phyloP scores from a whole-genome alignment of 2,329 filamentous ascomycete species.

The Claviceps paspali region DNA sequence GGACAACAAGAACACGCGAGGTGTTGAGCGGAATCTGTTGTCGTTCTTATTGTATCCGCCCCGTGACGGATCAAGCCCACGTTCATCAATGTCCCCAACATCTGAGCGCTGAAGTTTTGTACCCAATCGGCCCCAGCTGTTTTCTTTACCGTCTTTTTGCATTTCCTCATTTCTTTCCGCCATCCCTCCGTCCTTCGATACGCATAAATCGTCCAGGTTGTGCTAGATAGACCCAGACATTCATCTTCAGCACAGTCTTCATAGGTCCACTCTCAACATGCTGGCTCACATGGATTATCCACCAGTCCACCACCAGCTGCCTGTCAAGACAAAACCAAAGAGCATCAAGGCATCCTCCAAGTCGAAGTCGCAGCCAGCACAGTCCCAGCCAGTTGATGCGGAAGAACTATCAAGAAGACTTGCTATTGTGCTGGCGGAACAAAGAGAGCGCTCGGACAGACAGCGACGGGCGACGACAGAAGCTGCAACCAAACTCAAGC shows the following conservation, averaged over 20 bases:
- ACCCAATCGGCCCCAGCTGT: background rate
- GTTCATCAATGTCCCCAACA: background rate
- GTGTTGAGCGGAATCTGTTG: background rate
- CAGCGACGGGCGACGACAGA: constrained; percentile 16
- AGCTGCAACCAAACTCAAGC: constrained; percentile 8
- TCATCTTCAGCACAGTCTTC: background rate
- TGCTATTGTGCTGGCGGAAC: constrained; percentile 32
- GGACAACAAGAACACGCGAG: background rate
- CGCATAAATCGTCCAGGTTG: background rate
- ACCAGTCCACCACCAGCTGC: constrained; percentile 2
- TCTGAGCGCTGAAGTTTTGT: background rate
- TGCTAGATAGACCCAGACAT: background rate
- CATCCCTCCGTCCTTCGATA: background rate
- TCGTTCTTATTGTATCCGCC: background rate
- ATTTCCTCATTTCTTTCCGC: background rate
- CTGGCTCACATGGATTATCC: constrained; percentile 5
- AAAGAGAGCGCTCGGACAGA: constrained; percentile 25
- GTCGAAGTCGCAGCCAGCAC: constrained; percentile 9
- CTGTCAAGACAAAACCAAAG: constrained; percentile 1
- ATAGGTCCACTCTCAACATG: constrained; percentile 3
- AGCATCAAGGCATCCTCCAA: background rate
- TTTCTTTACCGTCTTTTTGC: background rate
- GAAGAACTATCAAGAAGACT: constrained; percentile 39
- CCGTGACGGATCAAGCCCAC: background rate
- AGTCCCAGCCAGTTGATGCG: constrained; percentile 30